These are phyloP conservation scores for Globisporangium spinosum DNA, from an alignment of 352 stramenopile genomes.

Conservation along the genomic window DNA sequence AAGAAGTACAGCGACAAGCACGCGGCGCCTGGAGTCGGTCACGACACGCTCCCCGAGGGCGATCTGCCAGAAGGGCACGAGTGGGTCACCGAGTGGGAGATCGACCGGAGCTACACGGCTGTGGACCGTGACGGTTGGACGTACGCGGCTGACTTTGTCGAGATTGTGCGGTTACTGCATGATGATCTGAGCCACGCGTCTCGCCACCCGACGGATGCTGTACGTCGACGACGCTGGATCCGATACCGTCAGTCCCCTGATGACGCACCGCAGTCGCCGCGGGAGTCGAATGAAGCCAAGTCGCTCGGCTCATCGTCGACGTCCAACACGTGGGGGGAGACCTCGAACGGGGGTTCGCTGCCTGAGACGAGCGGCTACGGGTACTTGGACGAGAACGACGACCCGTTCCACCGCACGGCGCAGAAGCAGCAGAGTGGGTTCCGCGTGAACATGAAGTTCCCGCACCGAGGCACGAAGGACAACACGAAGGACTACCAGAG, in stretches of 20 bases:
- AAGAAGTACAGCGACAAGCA: constrained; percentile 70
- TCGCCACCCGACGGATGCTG: constrained; percentile 69
- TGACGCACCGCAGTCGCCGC: constrained; percentile 43
- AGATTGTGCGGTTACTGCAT: constrained; percentile 66
- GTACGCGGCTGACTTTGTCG: constrained; percentile 78
- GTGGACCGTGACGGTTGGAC: constrained; percentile 83
- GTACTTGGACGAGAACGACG: constrained; percentile 63
- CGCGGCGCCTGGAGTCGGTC: constrained; percentile 44
- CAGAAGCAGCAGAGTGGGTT: constrained; percentile 86
- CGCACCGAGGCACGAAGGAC: constrained; percentile 76
- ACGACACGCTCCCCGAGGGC: constrained; percentile 64
- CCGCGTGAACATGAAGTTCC: constrained; percentile 83
- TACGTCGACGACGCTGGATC: constrained; percentile 78
- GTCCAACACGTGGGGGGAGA: constrained; percentile 55
- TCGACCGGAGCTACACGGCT: constrained; percentile 75
- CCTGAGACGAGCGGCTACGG: constrained; percentile 30
- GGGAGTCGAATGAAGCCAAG: constrained; percentile 38
- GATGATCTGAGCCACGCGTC: constrained; percentile 85
- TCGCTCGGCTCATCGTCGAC: constrained; percentile 35
- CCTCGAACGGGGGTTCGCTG: constrained; percentile 24
- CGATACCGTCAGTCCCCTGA: constrained; percentile 60
- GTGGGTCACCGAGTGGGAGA: constrained; percentile 82
- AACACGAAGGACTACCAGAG: constrained; percentile 89
- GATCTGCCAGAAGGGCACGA: constrained; percentile 67
- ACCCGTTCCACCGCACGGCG: constrained; percentile 82